A percentile compares a stretch with the other conserved stretches of the same genome.
phyloP scores from a whole-genome alignment of 2,329 filamentous ascomycete genomes.

The Trichoderma breve region DNA sequence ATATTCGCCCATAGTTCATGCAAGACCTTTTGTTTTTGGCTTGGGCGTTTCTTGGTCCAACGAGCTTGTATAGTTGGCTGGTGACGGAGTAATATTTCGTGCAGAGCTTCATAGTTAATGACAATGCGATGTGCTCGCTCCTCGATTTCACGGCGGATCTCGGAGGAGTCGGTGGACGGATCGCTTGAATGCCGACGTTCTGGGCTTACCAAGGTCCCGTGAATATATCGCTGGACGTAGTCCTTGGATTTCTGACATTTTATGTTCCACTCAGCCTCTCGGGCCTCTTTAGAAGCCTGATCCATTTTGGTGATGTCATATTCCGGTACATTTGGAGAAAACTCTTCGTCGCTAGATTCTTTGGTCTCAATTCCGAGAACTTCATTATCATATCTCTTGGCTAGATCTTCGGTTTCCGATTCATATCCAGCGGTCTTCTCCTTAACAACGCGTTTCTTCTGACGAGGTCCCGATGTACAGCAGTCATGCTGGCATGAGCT shows the following conservation, averaged over 20 bases:
- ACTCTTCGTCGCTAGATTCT: neutral
- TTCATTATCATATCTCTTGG: neutral
- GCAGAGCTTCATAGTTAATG: constrained; percentile 35
- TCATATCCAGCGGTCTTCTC: neutral
- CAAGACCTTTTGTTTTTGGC: constrained; percentile 46
- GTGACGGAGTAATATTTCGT: constrained; percentile 47
- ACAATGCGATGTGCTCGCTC: constrained; percentile 32
- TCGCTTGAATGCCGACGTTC: neutral
- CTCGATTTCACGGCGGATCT: neutral
- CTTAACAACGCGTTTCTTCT: neutral
- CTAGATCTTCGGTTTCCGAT: neutral
- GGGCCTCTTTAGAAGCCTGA: neutral
- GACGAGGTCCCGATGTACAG: neutral
- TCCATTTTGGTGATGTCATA: neutral
- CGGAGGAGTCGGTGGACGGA: neutral
- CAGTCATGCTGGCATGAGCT: neutral
- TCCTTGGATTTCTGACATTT: neutral
- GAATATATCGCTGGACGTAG: neutral
- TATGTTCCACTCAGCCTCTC: neutral
- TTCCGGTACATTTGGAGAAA: neutral
- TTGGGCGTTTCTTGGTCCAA: constrained; percentile 52
- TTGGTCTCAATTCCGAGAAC: neutral
- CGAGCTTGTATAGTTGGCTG: constrained; percentile 51
- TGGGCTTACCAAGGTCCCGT: neutral
- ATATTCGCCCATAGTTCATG: constrained; percentile 51